These are phyloP conservation scores for Nepenthes alata DNA, from an alignment of 179 eudicot genomes.

Conservation along the genomic window DNA sequence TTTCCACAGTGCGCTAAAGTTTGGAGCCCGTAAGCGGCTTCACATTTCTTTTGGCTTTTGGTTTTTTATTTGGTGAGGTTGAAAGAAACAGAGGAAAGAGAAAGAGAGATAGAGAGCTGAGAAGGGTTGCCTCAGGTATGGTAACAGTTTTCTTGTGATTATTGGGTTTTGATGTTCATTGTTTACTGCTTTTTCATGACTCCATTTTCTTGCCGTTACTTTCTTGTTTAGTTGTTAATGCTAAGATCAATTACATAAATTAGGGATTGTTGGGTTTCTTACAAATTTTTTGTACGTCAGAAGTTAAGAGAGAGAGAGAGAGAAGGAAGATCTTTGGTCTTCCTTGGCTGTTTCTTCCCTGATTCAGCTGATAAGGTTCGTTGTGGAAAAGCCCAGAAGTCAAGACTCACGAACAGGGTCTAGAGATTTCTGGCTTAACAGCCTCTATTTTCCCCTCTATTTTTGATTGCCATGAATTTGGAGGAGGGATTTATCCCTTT, in stretches of 20 bases:
- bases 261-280: too few species aligned
- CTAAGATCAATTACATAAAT: background rate
- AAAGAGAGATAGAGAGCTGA: background rate
- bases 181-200: slow-evolving; percentile 16
- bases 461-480: background rate
- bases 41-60: background rate
- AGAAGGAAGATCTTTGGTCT: slow-evolving; percentile 1
- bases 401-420: background rate
- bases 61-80: slow-evolving; percentile 11
- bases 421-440: background rate
- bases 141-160: slow-evolving; percentile 33
- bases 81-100: slow-evolving; percentile 11
- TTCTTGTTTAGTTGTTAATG: background rate
- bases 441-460: background rate
- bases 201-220: background rate
- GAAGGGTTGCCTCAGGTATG: slow-evolving; percentile 26
- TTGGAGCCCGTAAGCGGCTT: too few species aligned
- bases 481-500: background rate
- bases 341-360: background rate
- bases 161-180: slow-evolving; percentile 13
- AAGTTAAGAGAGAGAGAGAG: background rate
- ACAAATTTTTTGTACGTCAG: too few species aligned
- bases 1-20: too few species aligned
- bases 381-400: background rate
- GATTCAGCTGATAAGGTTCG: background rate